These are phyloP conservation scores for Sporothrix curviconia DNA, from an alignment of 2,329 filamentous ascomycete species.

Conservation along the genomic window DNA sequence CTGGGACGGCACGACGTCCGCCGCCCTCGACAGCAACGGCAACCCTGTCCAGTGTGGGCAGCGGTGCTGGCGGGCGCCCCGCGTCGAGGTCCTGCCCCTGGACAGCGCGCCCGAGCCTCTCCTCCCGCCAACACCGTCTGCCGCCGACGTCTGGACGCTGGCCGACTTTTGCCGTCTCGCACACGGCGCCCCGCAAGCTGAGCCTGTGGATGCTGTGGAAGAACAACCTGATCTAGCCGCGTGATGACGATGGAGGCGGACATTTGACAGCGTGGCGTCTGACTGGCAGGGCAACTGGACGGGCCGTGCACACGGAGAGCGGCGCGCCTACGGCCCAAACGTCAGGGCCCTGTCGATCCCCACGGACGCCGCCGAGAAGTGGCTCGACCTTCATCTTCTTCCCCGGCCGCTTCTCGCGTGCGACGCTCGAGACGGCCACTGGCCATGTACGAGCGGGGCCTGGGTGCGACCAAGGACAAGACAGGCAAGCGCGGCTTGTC, in stretches of 20 bases:
- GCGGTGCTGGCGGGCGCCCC: constrained; percentile 23
- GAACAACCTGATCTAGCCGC: constrained; percentile 71
- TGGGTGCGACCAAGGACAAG: constrained; percentile 35
- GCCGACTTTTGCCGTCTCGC: constrained; percentile 65
- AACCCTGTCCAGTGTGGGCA: too few relatives aligned
- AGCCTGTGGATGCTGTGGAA: constrained; percentile 76
- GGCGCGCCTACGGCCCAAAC: constrained; percentile 47
- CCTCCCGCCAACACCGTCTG: constrained; percentile 62
- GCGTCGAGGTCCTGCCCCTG: constrained; percentile 49
- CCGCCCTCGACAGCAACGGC: constrained; percentile 38
- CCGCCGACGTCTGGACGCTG: constrained; percentile 71
- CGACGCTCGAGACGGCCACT: constrained; percentile 80
- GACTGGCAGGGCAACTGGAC: constrained; percentile 67
- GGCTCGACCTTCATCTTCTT: constrained; percentile 78
- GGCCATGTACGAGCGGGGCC: constrained; percentile 67
- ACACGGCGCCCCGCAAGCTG: constrained; percentile 36
- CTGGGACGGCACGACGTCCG: constrained; percentile 66
- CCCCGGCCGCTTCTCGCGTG: constrained; percentile 72
- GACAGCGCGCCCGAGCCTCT: constrained; percentile 56
- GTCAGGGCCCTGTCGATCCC: constrained; percentile 58
- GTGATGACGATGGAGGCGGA: constrained; percentile 69
- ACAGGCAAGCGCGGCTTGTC: too few relatives aligned
- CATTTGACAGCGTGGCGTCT: constrained; percentile 52
- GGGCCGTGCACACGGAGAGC: constrained; percentile 56
- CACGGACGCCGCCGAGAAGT: constrained; percentile 70